Base-by-base conservation (phyloP, 495 filamentous ascomycete genomes). In the Podospora fimiseda region DNA sequence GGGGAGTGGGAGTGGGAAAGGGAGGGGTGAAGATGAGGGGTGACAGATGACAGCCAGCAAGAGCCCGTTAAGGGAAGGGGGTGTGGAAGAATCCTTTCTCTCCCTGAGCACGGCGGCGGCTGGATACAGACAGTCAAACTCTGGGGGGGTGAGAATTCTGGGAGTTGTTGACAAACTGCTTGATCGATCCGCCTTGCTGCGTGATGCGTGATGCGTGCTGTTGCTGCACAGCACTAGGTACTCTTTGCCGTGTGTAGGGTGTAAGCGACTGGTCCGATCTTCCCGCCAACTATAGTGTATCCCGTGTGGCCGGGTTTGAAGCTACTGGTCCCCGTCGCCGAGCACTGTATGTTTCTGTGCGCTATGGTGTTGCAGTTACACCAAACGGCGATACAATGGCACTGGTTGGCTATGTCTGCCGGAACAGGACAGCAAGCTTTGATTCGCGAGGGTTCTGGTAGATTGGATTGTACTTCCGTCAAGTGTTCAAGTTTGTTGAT, bases 391-490 rank as follows among this genome's bases (percentile, higher is more conserved):
- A 45, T 61, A 55, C 46, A 55, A 60, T 53, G 43, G 53, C 43
- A 58, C 42, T 59, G 62, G 66, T 66, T 67, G 66, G 66, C 55
- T 64, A 50, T 45, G 53, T 43, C 20, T 51, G 60, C 50, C 60
- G 57, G 58, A 53, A 58, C 56, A 41, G 52, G 50, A 49, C 60
- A 66, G 51, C 55, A 59, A 42, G 53, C 48, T 43, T 45, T 42
- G 48, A 45, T 23, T 52, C 52, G 59, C 55, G 57, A 51, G 52
- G 49, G 22, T 18, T 37, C 23, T 42, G 50, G 48, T 41, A 59
- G 63, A 62, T 63, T 65, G 59, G 63, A n/a, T 49, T 61, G 58
- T 59, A 56, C 54, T 62, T 45, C 55, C 52, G 3, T 5, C 5
- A 60, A 51, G 56, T 39, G 5, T n/a, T 5, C 5, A 60, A 51